Evolutionary conservation across 2,329 filamentous ascomycete genomes (phyloP).

Genomic region (Rhytidhysteron rufulum): DNA sequence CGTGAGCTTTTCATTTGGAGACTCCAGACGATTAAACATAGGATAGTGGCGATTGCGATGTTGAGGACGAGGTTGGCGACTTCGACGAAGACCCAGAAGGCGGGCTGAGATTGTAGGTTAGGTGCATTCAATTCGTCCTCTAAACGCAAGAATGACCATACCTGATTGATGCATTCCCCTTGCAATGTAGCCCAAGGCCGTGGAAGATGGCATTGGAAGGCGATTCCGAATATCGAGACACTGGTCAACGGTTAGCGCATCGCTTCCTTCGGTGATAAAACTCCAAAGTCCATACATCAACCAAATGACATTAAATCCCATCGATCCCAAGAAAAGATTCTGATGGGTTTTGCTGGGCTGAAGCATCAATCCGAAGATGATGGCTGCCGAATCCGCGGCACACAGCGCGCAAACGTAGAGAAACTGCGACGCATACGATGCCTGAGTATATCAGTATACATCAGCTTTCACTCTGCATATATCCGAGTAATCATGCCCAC

Average conservation of each 20-base stretch:
- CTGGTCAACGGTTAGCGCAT: no score
- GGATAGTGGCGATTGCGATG: neutral
- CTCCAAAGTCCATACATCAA: no score
- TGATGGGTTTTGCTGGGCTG: no score
- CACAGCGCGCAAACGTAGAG: slow-evolving; percentile 6
- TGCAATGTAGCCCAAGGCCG: slow-evolving; percentile 2
- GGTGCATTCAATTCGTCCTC: neutral
- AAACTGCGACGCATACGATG: slow-evolving; percentile 6
- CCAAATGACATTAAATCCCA: no score
- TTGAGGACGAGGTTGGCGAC: slow-evolving; percentile 4
- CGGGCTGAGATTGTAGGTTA: neutral
- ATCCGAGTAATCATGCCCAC: no score
- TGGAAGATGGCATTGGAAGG: slow-evolving; percentile 8
- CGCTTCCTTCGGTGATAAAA: no score
- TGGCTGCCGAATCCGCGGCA: slow-evolving; percentile 4
- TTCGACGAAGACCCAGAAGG: slow-evolving; percentile 8
- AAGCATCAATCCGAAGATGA: slow-evolving; percentile 7
- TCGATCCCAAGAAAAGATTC: no score
- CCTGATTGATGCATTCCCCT: slow-evolving; percentile 6
- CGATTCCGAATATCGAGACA: slow-evolving; percentile 2
- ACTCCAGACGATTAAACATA: slow-evolving; percentile 4
- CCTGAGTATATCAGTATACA: neutral
- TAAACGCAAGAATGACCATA: neutral
- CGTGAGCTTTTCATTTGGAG: slow-evolving; percentile 1
- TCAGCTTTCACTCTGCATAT: no score